Evolutionary conservation across 192 early-diverging fungal genomes (phyloP), one percentile per base, ranked within the genome.

Genomic region (Umbelopsis sp.): DNA sequence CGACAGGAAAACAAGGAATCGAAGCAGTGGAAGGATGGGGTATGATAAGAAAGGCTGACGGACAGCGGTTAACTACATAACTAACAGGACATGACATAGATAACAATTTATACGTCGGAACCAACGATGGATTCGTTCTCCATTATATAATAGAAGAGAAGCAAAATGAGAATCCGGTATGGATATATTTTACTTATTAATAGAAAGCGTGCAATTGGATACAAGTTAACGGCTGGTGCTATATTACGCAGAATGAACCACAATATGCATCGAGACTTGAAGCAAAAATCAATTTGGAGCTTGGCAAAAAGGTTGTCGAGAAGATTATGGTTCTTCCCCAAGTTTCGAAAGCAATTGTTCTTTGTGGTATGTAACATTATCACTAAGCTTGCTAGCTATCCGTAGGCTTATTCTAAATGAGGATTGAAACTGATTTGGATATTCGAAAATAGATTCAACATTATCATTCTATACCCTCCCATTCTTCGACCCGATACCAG

Each of bases 61-160:
- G 62, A 8, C 3, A 0, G 20, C 25, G 50, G 26, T 41, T 20
- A 17, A 44, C 8, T 38, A 34, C 17, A 20, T 12, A 68, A 29
- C n/a, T 8, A 75, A 44, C 22, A 25, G 3, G 12, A 11, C 54
- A 16, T 24, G 26, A 47, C 32, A 50, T 56, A 94, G 93, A 90
- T 45, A 87, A 85, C 70, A 82, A 91, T 68, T 73, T 95, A 22
- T 93, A 92, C 50, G 71, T 93, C 32, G 93, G 93, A 2, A 91
- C 91, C 31, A 89, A 89, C 1, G 91, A 93, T 77, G 92, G 92
- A 11, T 78, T 85, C 36, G 44, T 95, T 49, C 71, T 91, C 12
- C 92, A 91, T 71, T 93, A 88, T 71, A 70, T 74, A 3, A 68
- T 94, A 38, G 89, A 87, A 41, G 83, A 83, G 36, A 22, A 68